phyloP scores from a whole-genome alignment of 495 filamentous ascomycete species.

The Chaetomium tenue region DNA sequence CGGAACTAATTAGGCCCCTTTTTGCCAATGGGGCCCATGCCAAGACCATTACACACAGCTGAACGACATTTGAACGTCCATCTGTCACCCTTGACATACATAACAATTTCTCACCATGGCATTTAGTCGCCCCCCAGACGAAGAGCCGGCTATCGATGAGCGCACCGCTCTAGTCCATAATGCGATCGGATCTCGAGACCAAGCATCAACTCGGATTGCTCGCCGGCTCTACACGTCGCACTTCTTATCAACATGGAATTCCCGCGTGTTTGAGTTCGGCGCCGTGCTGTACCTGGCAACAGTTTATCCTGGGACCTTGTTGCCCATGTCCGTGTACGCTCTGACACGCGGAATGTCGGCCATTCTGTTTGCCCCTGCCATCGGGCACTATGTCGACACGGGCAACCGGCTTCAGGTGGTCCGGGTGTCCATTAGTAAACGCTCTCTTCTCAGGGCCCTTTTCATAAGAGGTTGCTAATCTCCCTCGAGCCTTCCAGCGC shows the following conservation, averaged over 20 bases:
- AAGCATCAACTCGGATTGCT: background rate
- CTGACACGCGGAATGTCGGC: constrained; percentile 33
- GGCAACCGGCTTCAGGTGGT: constrained; percentile 35
- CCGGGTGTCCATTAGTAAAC: constrained; percentile 34
- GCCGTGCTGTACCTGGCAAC: constrained; percentile 60
- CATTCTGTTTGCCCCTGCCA: constrained; percentile 28
- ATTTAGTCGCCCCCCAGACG: background rate
- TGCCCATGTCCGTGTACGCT: constrained; percentile 42
- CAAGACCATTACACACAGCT: too few species aligned
- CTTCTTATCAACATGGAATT: constrained; percentile 69
- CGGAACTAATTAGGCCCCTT: too few species aligned
- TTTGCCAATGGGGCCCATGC: too few species aligned
- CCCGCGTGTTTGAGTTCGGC: constrained; percentile 65
- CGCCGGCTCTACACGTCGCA: constrained; percentile 49
- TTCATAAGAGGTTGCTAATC: background rate
- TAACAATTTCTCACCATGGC: background rate
- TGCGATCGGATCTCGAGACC: too few species aligned
- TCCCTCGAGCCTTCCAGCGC: constrained; percentile 21
- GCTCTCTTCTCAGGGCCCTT: background rate
- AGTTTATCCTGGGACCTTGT: constrained; percentile 57
- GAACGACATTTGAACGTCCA: too few species aligned
- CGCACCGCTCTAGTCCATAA: background rate
- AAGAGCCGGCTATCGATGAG: background rate
- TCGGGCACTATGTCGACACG: constrained; percentile 34
- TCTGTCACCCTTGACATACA: too few species aligned